Evolutionary conservation across 2,329 filamentous ascomycete species (phyloP).

Genomic region (Allantophomopsis lycopodina): DNA sequence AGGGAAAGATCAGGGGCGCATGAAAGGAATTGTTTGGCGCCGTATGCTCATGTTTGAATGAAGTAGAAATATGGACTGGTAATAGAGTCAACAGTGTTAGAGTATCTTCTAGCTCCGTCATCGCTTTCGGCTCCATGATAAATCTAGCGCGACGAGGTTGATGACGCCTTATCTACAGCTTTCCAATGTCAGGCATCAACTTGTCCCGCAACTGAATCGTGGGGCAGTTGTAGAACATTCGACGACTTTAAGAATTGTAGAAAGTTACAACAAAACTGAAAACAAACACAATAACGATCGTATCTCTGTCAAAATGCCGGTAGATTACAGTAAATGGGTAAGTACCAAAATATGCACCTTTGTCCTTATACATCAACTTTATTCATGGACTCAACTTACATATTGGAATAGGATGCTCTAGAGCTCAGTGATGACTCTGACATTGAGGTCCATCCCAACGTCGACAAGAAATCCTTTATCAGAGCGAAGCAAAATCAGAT

Average conservation of each 20-base stretch:
- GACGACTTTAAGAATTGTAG: not conserved
- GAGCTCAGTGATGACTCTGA: constrained; percentile 98
- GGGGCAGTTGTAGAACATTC: constrained; percentile 13
- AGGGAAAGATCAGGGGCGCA: too few species aligned
- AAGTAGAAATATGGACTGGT: too few species aligned
- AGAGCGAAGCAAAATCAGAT: constrained; percentile 97
- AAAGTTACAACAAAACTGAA: not conserved
- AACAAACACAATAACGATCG: too few species aligned
- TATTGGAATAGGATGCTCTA: constrained; percentile 54
- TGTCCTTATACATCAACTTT: not conserved
- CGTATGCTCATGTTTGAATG: too few species aligned
- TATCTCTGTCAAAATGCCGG: constrained; percentile 27
- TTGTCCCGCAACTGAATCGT: constrained; percentile 1
- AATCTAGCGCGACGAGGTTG: too few species aligned
- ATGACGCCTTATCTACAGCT: too few species aligned
- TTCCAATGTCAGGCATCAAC: too few species aligned
- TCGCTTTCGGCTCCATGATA: constrained; percentile 1
- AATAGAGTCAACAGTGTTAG: constrained; percentile 1
- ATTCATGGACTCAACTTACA: constrained; percentile 13
- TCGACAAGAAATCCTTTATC: constrained; percentile 97
- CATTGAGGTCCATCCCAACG: constrained; percentile 95
- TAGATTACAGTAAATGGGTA: constrained; percentile 50
- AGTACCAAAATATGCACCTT: constrained; percentile 2
- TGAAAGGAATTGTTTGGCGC: too few species aligned
- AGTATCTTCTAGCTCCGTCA: constrained; percentile 7